Evolutionary conservation across 345 rosid genomes (phyloP).

Genomic region (Dimocarpus longan): DNA sequence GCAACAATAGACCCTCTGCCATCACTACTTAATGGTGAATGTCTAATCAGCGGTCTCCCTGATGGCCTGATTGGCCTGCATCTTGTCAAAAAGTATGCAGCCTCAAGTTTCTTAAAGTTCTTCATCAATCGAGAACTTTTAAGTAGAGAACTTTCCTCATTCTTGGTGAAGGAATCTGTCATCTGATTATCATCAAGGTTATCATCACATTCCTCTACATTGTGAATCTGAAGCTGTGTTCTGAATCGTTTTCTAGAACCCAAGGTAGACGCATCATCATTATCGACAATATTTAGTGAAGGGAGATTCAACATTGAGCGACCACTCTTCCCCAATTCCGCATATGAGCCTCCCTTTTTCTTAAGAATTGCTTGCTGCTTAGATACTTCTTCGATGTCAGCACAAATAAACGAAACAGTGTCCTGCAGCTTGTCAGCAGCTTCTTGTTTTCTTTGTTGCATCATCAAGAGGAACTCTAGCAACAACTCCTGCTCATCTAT

Average conservation of each 20-base stretch:
- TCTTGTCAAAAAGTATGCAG: conserved; percentile 85
- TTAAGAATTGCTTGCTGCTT: conserved; percentile 59
- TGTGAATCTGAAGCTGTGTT: conserved; percentile 39
- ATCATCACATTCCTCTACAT: conserved; percentile 50
- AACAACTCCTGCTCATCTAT: conserved; percentile 84
- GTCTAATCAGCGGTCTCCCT: conserved; percentile 51
- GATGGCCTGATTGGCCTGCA: conserved; percentile 55
- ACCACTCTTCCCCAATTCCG: conserved; percentile 48
- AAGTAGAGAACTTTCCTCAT: conserved; percentile 56
- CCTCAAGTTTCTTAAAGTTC: conserved; percentile 88
- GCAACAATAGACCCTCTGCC: conserved; percentile 70
- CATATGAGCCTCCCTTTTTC: conserved; percentile 47
- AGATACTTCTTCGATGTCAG: conserved; percentile 79
- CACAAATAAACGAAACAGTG: conserved; percentile 68
- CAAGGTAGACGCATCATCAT: conserved; percentile 51
- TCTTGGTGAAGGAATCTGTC: conserved; percentile 40
- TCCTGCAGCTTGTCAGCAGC: conserved; percentile 66
- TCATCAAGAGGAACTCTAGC: conserved; percentile 80
- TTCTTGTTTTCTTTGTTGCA: conserved; percentile 78
- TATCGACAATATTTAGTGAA: conserved; percentile 36
- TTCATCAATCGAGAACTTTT: conserved; percentile 78
- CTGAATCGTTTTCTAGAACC: conserved; percentile 75
- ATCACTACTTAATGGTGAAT: conserved; percentile 66
- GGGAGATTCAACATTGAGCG: conserved; percentile 48
- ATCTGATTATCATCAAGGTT: conserved; percentile 43